Evolutionary conservation across 2,329 filamentous ascomycete species (phyloP).

Genomic region (Epichloe typhina): DNA sequence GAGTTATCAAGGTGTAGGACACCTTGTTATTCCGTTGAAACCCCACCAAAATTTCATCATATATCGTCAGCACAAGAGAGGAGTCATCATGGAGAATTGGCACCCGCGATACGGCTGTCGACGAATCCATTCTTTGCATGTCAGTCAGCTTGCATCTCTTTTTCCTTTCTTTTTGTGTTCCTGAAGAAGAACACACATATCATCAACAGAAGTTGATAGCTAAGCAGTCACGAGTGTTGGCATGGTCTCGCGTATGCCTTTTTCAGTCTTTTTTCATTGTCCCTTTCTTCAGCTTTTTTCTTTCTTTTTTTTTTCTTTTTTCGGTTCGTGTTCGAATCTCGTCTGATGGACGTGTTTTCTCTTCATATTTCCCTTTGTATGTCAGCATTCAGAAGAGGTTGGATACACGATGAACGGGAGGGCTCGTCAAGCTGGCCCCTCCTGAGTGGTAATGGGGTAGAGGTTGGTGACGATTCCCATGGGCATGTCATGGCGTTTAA

Average conservation of each 20-base stretch:
- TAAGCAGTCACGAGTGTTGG: neutral
- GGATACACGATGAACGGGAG: neutral
- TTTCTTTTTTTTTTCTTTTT: too few species aligned
- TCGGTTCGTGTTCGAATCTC: too few species aligned
- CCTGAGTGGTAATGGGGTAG: neutral
- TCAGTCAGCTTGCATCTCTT: neutral
- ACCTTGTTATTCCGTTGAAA: conserved; percentile 3
- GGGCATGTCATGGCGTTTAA: neutral
- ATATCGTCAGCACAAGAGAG: neutral
- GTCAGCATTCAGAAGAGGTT: neutral
- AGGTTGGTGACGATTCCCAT: neutral
- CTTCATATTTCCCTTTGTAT: neutral
- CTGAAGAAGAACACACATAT: too few species aligned
- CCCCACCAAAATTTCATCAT: neutral
- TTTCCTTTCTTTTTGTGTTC: too few species aligned
- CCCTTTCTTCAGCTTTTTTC: conserved; percentile 4
- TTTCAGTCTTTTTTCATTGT: conserved; percentile 7
- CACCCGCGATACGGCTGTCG: neutral
- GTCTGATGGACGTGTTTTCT: too few species aligned
- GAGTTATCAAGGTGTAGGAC: conserved; percentile 22
- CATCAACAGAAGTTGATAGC: neutral
- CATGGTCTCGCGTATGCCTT: neutral
- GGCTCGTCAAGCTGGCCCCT: neutral
- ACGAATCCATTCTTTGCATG: neutral
- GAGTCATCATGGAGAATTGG: too few species aligned